These are phyloP conservation scores for Nemania bipapillata DNA, from an alignment of 2,329 filamentous ascomycete species.

Conservation along the genomic window DNA sequence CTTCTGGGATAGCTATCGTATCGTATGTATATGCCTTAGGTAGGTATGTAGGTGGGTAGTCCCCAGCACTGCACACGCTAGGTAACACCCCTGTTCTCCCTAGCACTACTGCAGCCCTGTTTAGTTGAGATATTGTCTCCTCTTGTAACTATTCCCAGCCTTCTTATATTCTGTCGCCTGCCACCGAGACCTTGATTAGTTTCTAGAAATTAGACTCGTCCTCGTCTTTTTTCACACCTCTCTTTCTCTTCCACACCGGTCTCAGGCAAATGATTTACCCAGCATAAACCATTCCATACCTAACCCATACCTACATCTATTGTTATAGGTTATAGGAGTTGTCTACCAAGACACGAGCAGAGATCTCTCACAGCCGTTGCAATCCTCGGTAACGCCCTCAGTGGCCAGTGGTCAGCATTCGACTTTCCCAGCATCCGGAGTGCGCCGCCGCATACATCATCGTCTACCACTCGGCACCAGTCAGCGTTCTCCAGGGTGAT, in stretches of 20 bases:
- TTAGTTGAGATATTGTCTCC: background rate
- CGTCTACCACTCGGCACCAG: background rate
- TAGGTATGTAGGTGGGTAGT: background rate
- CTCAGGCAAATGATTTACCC: background rate
- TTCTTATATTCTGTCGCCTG: constrained; percentile 11
- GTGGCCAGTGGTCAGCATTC: background rate
- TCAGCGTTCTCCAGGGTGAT: background rate
- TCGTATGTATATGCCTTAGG: no score
- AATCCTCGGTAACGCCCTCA: constrained; percentile 4
- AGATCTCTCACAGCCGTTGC: constrained; percentile 8
- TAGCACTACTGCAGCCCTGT: constrained; percentile 24
- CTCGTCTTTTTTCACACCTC: background rate
- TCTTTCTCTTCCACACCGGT: background rate
- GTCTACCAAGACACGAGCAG: no score
- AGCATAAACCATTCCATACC: no score
- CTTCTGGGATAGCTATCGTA: no score
- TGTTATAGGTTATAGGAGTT: no score
- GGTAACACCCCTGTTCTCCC: constrained; percentile 14
- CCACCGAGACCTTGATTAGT: background rate
- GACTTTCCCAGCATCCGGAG: background rate
- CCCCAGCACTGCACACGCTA: constrained; percentile 1
- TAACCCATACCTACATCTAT: no score
- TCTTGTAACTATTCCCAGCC: constrained; percentile 16
- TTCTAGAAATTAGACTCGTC: background rate
- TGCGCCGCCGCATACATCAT: constrained; percentile 6